Evolutionary conservation across 768 basidiomycete species (phyloP).

Genomic region (Suillus americanus): DNA sequence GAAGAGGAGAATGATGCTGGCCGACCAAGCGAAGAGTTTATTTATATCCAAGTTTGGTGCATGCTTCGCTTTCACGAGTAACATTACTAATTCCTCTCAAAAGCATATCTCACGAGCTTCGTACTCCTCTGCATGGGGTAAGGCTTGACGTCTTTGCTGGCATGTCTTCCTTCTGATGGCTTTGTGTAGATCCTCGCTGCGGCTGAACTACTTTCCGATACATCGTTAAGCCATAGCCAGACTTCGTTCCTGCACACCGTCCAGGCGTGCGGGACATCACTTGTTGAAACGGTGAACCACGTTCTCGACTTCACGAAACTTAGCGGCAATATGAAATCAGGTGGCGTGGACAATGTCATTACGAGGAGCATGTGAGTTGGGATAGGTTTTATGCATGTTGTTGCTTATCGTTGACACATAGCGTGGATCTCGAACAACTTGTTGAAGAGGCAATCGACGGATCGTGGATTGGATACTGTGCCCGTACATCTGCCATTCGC

Average conservation of each 20-base stretch:
- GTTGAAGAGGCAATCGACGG: constrained; percentile 91
- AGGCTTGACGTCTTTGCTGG: constrained; percentile 20
- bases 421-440: constrained; percentile 76
- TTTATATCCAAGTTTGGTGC: constrained; percentile 83
- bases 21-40: constrained; percentile 90
- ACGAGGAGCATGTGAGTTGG: constrained; percentile 57
- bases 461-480: constrained; percentile 91
- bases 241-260: constrained; percentile 88
- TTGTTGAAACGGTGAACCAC: constrained; percentile 96
- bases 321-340: constrained; percentile 79
- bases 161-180: constrained; percentile 4
- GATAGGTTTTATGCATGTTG: not conserved
- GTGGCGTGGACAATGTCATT: constrained; percentile 77
- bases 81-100: constrained; percentile 13
- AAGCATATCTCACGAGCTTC: constrained; percentile 84
- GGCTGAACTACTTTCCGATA: constrained; percentile 88
- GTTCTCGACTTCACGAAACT: constrained; percentile 96
- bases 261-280: constrained; percentile 91
- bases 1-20: constrained; percentile 89
- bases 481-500: constrained; percentile 65
- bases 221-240: constrained; percentile 78
- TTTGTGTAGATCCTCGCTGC: constrained; percentile 74
- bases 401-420: constrained; percentile 16
- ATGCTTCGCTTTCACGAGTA: not conserved
- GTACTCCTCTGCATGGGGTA: constrained; percentile 90